Evolutionary conservation across 768 basidiomycete species (phyloP).

Genomic region (Suillus tomentosus): DNA sequence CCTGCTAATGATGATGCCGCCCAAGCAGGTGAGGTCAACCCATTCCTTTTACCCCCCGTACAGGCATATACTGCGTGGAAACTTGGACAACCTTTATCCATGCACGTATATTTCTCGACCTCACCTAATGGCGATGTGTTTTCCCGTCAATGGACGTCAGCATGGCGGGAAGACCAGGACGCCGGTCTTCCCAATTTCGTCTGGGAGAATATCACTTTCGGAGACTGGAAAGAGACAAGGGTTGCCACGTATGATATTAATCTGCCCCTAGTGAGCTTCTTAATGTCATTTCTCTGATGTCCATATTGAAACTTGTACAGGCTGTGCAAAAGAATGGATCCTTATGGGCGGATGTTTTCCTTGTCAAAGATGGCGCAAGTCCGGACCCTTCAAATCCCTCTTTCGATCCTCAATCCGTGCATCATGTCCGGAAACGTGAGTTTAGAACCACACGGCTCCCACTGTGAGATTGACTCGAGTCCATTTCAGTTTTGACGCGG

Average conservation of each 20-base stretch:
- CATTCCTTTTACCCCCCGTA: conserved; percentile 54
- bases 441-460: conserved; percentile 13
- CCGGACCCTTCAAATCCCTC: conserved; percentile 59
- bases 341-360: conserved; percentile 81
- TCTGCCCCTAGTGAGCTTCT: conserved; percentile 61
- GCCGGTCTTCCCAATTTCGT: conserved; percentile 64
- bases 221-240: conserved; percentile 69
- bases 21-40: conserved; percentile 40
- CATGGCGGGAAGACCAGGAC: conserved; percentile 48
- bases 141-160: conserved; percentile 51
- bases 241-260: conserved; percentile 58
- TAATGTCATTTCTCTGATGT: conserved; percentile 1
- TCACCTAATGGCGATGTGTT: conserved; percentile 64
- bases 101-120: conserved; percentile 76
- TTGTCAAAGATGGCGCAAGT: conserved; percentile 64
- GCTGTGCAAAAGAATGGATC: conserved; percentile 77
- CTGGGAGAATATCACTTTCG: conserved; percentile 79
- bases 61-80: conserved; percentile 61
- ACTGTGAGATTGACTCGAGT: conserved; percentile 10
- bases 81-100: conserved; percentile 59
- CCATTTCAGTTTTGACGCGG: conserved; percentile 79
- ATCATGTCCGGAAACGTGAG: conserved; percentile 77
- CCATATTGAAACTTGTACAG: conserved; percentile 38
- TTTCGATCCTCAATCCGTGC: conserved; percentile 60
- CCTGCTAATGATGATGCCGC: conserved; percentile 23